Base-by-base conservation (phyloP, 805 yeast species). In the Monosporozyma siamensis region DNA sequence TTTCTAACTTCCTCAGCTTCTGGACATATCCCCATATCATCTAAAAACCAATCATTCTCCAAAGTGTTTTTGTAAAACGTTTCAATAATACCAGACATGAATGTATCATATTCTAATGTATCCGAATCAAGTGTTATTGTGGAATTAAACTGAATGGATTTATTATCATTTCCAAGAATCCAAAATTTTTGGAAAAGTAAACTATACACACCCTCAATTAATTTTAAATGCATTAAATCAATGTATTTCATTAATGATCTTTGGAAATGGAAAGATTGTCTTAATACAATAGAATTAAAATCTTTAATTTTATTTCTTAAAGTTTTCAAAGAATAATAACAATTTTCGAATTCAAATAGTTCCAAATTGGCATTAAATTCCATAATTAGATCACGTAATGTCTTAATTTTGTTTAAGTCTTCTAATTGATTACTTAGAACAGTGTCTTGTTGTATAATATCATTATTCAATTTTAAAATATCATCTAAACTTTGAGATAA, bases 361-460 rank as follows among this genome's bases (percentile, higher is more conserved):
- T 55, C 55, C 17, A 53, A 48, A 45, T 59, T 59, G 5, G 60
- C 50, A 18, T 55, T 55, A 24, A 59, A 53, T 42, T 61, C 65
- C 36, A 48, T 39, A 14, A 61, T 40, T 12, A 59, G 45, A 17
- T 45, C 49, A 3, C 58, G 42, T 2, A 59, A 21, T 1, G 50
- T 45, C 27, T 51, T 48, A 42, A 58, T 39, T 5, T 44, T 45
- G 11, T 40, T 47, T 18, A 53, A 39, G 7, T 50, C 57, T 18
- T 50, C 51, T 26, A 59, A 40, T 26, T 53, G 50, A 4, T 42
- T 14, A 14, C 51, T 44, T n/a, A 38, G 17, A 4, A 15, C n/a
- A 10, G 25, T 14, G 17, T 37, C 32, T 26, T 11, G 39, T 11
- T 18, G 20, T 41, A 11, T 32, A 6, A 22, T 21, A 17, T 17